phyloP scores from a whole-genome alignment of 2,329 filamentous ascomycete genomes.

The Fusarium liriodendri region DNA sequence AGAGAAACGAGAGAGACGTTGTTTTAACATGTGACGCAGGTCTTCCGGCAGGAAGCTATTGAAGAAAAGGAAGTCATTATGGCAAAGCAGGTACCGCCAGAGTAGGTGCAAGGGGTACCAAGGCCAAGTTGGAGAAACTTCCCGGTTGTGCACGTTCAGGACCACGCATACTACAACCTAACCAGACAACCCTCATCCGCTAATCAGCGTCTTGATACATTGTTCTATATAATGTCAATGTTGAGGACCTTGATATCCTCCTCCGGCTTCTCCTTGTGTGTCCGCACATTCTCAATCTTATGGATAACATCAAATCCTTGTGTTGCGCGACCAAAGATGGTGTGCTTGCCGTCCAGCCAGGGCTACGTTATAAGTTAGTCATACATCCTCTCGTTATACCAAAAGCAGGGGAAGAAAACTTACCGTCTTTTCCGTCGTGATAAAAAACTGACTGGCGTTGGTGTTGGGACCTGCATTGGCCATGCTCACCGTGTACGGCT shows the following conservation, averaged over 20 bases:
- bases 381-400: not conserved
- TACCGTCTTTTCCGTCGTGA: slow-evolving; percentile 95
- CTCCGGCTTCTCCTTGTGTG: slow-evolving; percentile 91
- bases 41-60: not conserved
- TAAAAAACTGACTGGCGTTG: slow-evolving; percentile 98
- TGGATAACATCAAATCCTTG: slow-evolving; percentile 95
- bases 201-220: not conserved
- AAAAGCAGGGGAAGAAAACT: slow-evolving; percentile 47
- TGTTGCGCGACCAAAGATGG: slow-evolving; percentile 91
- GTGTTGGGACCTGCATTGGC: slow-evolving; percentile 96
- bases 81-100: not conserved
- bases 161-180: not conserved
- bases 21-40: not conserved
- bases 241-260: slow-evolving; percentile 98
- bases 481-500: slow-evolving; percentile 97
- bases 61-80: not conserved
- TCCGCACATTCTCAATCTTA: slow-evolving; percentile 91
- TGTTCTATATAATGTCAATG: slow-evolving; percentile 70
- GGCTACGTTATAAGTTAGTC: slow-evolving; percentile 61
- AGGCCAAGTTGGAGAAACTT: not conserved
- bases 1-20: not conserved
- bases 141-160: not conserved
- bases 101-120: not conserved
- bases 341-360: slow-evolving; percentile 97
- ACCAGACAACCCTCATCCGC: not conserved